These are phyloP conservation scores for Dryadomyces quercus-mongolicae DNA, from an alignment of 2,329 filamentous ascomycete genomes.

Conservation along the genomic window DNA sequence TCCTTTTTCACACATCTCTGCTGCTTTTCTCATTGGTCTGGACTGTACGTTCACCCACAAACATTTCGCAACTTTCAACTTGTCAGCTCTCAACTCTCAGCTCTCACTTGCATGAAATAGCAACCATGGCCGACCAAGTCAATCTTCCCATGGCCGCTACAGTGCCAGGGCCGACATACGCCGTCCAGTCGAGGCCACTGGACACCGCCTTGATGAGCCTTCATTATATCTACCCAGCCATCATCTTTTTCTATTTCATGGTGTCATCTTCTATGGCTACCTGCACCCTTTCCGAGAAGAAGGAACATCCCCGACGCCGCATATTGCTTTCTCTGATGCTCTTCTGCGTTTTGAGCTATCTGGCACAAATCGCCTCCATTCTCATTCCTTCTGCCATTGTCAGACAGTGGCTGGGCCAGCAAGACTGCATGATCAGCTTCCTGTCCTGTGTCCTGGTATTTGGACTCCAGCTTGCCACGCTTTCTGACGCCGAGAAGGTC, in stretches of 20 bases:
- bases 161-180: background rate
- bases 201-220: constrained; percentile 27
- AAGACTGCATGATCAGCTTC: constrained; percentile 41
- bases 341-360: constrained; percentile 31
- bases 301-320: constrained; percentile 26
- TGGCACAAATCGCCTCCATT: constrained; percentile 31
- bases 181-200: constrained; percentile 9
- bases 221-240: constrained; percentile 46
- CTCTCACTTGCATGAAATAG: background rate
- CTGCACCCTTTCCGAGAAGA: constrained; percentile 32
- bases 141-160: background rate
- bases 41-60: no score
- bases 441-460: constrained; percentile 54
- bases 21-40: no score
- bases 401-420: constrained; percentile 28
- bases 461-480: constrained; percentile 42
- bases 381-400: constrained; percentile 22
- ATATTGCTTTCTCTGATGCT: constrained; percentile 31
- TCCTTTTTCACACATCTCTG: background rate
- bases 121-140: background rate
- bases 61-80: no score
- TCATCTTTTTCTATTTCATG: constrained; percentile 46
- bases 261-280: constrained; percentile 35
- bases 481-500: constrained; percentile 36
- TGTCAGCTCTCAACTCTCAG: no score